A percentile compares a stretch with the other conserved stretches of the same genome.
Conservation (phyloP, 1,284 basidiomycete species). For the Abortiporus biennis region DNA sequence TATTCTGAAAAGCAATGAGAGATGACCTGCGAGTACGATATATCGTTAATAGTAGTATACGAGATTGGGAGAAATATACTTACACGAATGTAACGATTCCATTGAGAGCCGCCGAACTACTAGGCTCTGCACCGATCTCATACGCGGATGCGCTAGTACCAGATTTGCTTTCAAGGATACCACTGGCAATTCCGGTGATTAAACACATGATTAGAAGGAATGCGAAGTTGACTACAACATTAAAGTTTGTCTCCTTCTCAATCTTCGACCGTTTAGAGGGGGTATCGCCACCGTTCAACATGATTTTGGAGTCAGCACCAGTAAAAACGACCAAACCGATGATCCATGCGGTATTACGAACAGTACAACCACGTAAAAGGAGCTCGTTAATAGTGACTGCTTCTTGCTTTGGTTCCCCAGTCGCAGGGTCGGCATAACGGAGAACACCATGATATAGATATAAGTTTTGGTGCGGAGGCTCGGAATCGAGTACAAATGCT, state of each 20-base stretch:
- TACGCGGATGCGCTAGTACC: constrained; percentile 73
- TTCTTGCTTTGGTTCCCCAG: constrained; percentile 52
- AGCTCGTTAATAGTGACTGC: constrained; percentile 89
- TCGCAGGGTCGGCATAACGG: constrained; percentile 55
- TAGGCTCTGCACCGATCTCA: constrained; percentile 61
- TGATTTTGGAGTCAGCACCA: constrained; percentile 95
- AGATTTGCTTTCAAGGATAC: constrained; percentile 56
- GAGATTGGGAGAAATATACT: constrained; percentile 24
- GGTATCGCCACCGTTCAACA: constrained; percentile 91
- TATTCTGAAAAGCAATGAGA: constrained; percentile 96
- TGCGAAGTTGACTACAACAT: constrained; percentile 92
- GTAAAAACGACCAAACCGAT: constrained; percentile 95
- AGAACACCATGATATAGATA: constrained; percentile 89
- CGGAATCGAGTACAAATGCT: constrained; percentile 85
- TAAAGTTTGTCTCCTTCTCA: constrained; percentile 98
- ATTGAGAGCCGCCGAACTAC: constrained; percentile 63
- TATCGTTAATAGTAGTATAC: background rate
- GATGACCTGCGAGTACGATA: constrained; percentile 48
- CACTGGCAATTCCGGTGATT: constrained; percentile 69
- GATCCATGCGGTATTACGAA: constrained; percentile 94
- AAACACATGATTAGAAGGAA: constrained; percentile 79
- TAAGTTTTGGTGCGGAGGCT: constrained; percentile 90
- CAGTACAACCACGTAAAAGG: constrained; percentile 84
- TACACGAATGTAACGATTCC: constrained; percentile 89
- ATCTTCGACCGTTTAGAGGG: constrained; percentile 95